These are phyloP conservation scores for Ophiocordyceps polyrhachis-furcata DNA, from an alignment of 2,329 filamentous ascomycete genomes.

Conservation along the genomic window DNA sequence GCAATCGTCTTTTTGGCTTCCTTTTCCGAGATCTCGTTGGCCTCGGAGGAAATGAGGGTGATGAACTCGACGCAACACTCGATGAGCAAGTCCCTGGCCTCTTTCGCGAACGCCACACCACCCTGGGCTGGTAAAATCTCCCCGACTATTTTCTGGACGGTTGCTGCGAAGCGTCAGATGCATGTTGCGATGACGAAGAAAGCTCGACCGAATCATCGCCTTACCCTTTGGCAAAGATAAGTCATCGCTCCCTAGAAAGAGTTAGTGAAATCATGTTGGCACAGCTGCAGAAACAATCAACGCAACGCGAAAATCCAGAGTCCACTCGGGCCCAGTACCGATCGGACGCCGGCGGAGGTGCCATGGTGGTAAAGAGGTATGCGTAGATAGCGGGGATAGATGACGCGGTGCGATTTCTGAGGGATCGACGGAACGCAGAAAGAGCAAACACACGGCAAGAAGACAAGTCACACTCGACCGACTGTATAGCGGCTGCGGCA, in stretches of 20 bases:
- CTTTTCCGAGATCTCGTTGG: conserved; percentile 97
- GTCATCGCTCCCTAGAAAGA: conserved; percentile 37
- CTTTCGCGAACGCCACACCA: conserved; percentile 79
- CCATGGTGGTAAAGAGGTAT: neutral
- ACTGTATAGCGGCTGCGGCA: too few relatives aligned
- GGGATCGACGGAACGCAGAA: neutral
- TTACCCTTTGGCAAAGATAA: conserved; percentile 46
- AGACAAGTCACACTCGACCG: too few relatives aligned
- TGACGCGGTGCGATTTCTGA: neutral
- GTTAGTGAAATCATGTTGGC: conserved; percentile 13
- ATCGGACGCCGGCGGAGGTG: conserved; percentile 5
- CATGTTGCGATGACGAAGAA: neutral
- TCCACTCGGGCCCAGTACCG: conserved; percentile 12
- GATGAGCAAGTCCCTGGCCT: conserved; percentile 85
- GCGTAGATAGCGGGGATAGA: neutral
- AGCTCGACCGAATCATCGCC: conserved; percentile 3
- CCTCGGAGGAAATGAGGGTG: conserved; percentile 93
- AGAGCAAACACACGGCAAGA: neutral
- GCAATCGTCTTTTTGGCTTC: conserved; percentile 99
- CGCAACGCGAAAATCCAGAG: conserved; percentile 5
- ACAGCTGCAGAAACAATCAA: neutral
- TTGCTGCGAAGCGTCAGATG: conserved; percentile 27
- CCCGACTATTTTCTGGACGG: conserved; percentile 71
- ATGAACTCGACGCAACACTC: conserved; percentile 99
- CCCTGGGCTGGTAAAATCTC: conserved; percentile 67